Base-by-base conservation (phyloP, 257 asterid species). In the Haberlea rhodopensis region DNA sequence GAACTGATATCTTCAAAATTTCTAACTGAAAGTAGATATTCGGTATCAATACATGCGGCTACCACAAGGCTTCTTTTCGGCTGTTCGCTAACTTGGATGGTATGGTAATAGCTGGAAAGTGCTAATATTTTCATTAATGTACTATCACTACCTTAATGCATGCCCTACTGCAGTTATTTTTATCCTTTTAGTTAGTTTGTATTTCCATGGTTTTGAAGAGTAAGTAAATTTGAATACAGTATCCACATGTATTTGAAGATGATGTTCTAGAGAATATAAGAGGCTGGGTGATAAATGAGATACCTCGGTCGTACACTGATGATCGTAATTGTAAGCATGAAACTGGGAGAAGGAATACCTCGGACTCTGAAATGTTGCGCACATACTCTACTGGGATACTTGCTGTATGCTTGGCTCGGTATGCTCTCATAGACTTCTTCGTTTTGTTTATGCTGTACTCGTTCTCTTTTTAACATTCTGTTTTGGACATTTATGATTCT, bases 21-120 rank as follows among this genome's bases (percentile, higher is more conserved):
- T 76, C 75, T 94, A 57, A 68, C 82, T 57, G 99, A 86, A 76
- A 79, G 80, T 72, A 75, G 84, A 75, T 84, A 86, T 71, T 85
- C 97, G 52, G 72, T 77, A 68, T 75, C 95, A 23, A 81, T 86
- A 53, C 87, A 76, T 63, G 95, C 99, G 23, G 95, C 95, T 49
- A 76, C 95, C 6, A 73, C 89, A 43, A 88, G 99, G 88, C 97
- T 94, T 62, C 96, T 94, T 62, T 80, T 77, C 75, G 82, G 92
- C 76, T 94, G 99, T 73, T 94, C 99, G 3, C 83, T 83, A 57
- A 87, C 99, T 69, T 94, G 91, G 89, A 78, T 65, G 96, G 97
- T 90, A 87, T 60, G 79, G 51, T 57, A 24, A 46, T 55, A 52
- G 40, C 18, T 70, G 62, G 45, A 32, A 37, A 52, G 40, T 71